Evolutionary conservation across 257 asterid species (phyloP), one percentile per base, ranked within the genome.

Genomic region (Paraleonurus japonicus): DNA sequence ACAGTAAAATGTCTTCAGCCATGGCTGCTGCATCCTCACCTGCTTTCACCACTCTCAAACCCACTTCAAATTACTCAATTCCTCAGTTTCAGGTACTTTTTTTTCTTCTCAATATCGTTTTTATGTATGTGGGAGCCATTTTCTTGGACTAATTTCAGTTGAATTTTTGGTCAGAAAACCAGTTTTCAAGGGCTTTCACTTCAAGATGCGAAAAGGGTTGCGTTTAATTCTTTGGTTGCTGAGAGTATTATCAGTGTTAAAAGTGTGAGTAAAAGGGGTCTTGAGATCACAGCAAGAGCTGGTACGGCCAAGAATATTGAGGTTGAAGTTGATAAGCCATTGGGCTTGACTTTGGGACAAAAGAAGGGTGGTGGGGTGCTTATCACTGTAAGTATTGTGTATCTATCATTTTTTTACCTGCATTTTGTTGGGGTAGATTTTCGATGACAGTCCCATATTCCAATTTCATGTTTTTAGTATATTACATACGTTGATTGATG

Each of bases 291-390:
- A 2, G 95, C 97, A 54, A 87, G 86, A 78, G 87, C 90, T 35
- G 88, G 86, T 2, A 78, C 96, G 68, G 85, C 96, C 1, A 91
- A 89, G 87, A 86, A 77, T 57, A 91, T 94, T 45, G 99, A 94
- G 85, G 98, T 88, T 61, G 99, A 94, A 67, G 99, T 94, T 70
- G 96, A 89, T 33, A 94, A 94, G 87, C 99, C 99, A 15, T 70
- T 94, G 85, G 99, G 99, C n/a, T 80, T 94, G 78, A 91, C 96
- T 69, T 62, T 91, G 28, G 98, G 99, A 37, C 98, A 86, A 73
- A 94, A 89, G 83, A 73, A 85, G 28, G 96, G 93, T 32, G 99
- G 99, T 68, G 99, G 96, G 10, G 99, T 94, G 3, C 76, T 94
- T 65, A 85, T 94, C 83, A 85, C 98, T 70, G 98, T 94, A 48